These are phyloP conservation scores for Neovahlkampfia damariscottae DNA, from an alignment of 78 protist species.

Conservation along the genomic window DNA sequence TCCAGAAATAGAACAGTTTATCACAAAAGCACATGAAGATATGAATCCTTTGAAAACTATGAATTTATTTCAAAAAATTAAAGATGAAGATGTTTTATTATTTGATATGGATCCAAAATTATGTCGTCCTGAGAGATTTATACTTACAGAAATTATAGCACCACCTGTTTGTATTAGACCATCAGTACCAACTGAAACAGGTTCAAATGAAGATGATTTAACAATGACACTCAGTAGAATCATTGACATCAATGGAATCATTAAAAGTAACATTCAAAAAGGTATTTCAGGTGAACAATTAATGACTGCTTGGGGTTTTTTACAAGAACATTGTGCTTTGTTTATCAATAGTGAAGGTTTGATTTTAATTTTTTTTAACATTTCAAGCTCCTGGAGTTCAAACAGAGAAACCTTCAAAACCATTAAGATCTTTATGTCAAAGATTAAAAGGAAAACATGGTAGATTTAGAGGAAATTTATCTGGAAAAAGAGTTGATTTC, in stretches of 20 bases:
- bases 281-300: background rate
- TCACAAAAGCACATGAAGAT: constrained; percentile 67
- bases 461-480: constrained; percentile 89
- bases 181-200: background rate
- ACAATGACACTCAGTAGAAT: constrained; percentile 73
- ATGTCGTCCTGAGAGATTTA: constrained; percentile 64
- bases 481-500: constrained; percentile 98
- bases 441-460: constrained; percentile 98
- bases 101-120: constrained; percentile 69
- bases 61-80: constrained; percentile 56
- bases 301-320: constrained; percentile 61
- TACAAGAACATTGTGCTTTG: constrained; percentile 59
- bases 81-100: constrained; percentile 42
- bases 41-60: constrained; percentile 66
- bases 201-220: constrained; percentile 93
- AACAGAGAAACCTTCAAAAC: no score
- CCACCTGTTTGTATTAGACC: constrained; percentile 97
- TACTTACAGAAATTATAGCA: constrained; percentile 59
- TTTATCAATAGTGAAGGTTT: constrained; percentile 59
- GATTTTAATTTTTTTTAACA: constrained; percentile 15
- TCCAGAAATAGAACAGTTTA: constrained; percentile 28
- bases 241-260: constrained; percentile 44
- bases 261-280: constrained; percentile 15
- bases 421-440: constrained; percentile 77
- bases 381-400: no score